A percentile compares a stretch with the other conserved stretches of the same genome.
These are phyloP conservation scores for Kwoniella botswanensis DNA, from an alignment of 768 basidiomycete species.

Conservation along the genomic window DNA sequence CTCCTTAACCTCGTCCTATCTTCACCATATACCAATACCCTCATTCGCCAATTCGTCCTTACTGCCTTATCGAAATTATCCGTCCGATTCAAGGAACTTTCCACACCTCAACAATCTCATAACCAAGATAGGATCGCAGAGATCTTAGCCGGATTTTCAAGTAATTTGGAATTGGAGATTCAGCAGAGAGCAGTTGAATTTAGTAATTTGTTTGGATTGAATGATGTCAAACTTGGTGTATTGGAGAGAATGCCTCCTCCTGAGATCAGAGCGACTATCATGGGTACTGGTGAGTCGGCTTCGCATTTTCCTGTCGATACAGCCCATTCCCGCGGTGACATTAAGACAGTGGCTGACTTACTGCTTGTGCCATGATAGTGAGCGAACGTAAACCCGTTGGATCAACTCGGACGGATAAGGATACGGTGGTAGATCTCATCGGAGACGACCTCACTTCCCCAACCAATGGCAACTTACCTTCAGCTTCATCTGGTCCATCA, in stretches of 20 bases:
- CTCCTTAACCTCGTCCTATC: conserved; percentile 83
- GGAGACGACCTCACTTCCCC: conserved; percentile 70
- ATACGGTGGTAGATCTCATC: conserved; percentile 73
- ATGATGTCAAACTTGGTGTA: conserved; percentile 68
- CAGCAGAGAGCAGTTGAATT: conserved; percentile 97
- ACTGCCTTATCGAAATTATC: conserved; percentile 88
- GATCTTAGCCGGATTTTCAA: conserved; percentile 78
- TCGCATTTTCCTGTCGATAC: neutral
- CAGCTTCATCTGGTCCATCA: conserved; percentile 44
- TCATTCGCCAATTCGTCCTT: conserved; percentile 89
- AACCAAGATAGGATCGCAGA: conserved; percentile 76
- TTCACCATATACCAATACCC: conserved; percentile 91
- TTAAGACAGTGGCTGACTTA: neutral
- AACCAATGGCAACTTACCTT: conserved; percentile 61
- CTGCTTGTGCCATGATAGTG: conserved; percentile 62
- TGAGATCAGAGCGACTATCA: conserved; percentile 94
- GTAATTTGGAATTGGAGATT: conserved; percentile 88
- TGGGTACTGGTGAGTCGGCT: conserved; percentile 74
- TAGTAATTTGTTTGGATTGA: conserved; percentile 70
- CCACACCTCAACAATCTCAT: conserved; percentile 28
- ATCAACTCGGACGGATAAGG: conserved; percentile 76
- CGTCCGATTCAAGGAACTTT: conserved; percentile 67
- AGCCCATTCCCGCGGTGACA: neutral
- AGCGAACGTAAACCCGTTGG: conserved; percentile 97
- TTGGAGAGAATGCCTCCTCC: conserved; percentile 99